A percentile compares a stretch with the other conserved stretches of the same genome.
These are phyloP conservation scores for Handroanthus guayacan DNA, from an alignment of 257 asterid genomes.

Conservation along the genomic window DNA sequence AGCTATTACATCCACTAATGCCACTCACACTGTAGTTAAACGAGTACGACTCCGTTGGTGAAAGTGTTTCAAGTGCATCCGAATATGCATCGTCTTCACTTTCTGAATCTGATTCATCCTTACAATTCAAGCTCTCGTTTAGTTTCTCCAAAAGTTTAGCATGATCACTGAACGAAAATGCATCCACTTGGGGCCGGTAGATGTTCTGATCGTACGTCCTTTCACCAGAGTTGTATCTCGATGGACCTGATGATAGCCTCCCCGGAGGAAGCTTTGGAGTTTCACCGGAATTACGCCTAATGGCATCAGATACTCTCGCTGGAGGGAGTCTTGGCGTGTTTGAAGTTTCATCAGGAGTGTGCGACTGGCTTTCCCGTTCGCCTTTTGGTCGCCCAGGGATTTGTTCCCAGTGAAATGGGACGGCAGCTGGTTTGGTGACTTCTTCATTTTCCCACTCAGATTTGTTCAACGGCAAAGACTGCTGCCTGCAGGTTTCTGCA, in stretches of 20 bases:
- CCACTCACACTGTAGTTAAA: slow-evolving; percentile 74
- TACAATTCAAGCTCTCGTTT: slow-evolving; percentile 60
- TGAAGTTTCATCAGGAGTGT: slow-evolving; percentile 54
- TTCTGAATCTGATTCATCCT: slow-evolving; percentile 64
- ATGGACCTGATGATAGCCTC: slow-evolving; percentile 43
- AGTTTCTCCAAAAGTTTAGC: slow-evolving; percentile 77
- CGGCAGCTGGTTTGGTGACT: slow-evolving; percentile 77
- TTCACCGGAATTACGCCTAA: slow-evolving; percentile 56
- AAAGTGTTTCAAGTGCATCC: slow-evolving; percentile 63
- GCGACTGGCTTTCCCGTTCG: slow-evolving; percentile 45
- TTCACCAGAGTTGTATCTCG: slow-evolving; percentile 61
- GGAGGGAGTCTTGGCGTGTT: slow-evolving; percentile 79
- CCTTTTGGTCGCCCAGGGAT: slow-evolving; percentile 79
- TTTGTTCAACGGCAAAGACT: slow-evolving; percentile 50
- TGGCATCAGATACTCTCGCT: slow-evolving; percentile 53
- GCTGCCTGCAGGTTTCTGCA: slow-evolving; percentile 51
- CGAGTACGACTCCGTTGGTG: slow-evolving; percentile 61
- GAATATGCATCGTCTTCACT: slow-evolving; percentile 60
- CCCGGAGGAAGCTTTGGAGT: slow-evolving; percentile 52
- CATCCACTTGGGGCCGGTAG: slow-evolving; percentile 54
- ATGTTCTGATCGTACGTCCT: slow-evolving; percentile 51
- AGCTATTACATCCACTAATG: slow-evolving; percentile 60
- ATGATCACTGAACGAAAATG: slow-evolving; percentile 61
- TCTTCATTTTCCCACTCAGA: slow-evolving; percentile 54
- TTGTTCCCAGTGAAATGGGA: slow-evolving; percentile 90